Evolutionary conservation across 768 basidiomycete species (phyloP), one percentile per base, ranked within the genome.

Genomic region (Amanita rubescens): DNA sequence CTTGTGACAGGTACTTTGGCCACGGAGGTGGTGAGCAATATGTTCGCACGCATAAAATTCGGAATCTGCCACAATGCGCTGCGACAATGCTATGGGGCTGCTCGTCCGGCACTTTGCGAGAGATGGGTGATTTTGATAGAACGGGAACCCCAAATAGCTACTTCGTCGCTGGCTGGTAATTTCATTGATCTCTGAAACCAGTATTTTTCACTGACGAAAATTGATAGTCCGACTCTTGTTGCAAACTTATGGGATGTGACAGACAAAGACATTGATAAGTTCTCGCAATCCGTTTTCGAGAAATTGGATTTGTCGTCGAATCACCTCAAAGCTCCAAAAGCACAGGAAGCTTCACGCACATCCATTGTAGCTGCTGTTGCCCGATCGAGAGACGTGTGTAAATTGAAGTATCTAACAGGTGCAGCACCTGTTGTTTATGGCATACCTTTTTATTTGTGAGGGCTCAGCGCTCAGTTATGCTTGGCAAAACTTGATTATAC

Each of bases 161-260:
- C 66, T 91, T 97, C 88, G 65, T 97, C n/a, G 91, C 87, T 38
- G 96, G 95, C 62, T 95, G 94, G 95, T 97, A 62, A 63, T 4
- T 94, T 53, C 7, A 47, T 54, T 24, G 38, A 48, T 9, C 12
- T 20, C 41, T 5, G 6, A 24, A 11, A 22, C 43, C 22, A 24
- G 10, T 49, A 14, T 2, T 6, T 34, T 5, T 34, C 15, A 24
- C 30, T 47, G 30, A 52, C 51, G 22, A 35, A n/a, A 25, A 9
- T 47, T 35, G 56, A 49, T 56, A 94, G 95, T 57, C 95, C 96
- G 15, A 87, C 93, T 1, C 75, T 98, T 30, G 82, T 97, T 11
- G 96, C 91, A 0, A 97, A 95, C 62, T 72, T 98, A 4, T 99
- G 96, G 96, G 96, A 98, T 62, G 96, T 98, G 7, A 98, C 95